Conservation (phyloP, 305 asterid species). For the Solanum chacoense region DNA sequence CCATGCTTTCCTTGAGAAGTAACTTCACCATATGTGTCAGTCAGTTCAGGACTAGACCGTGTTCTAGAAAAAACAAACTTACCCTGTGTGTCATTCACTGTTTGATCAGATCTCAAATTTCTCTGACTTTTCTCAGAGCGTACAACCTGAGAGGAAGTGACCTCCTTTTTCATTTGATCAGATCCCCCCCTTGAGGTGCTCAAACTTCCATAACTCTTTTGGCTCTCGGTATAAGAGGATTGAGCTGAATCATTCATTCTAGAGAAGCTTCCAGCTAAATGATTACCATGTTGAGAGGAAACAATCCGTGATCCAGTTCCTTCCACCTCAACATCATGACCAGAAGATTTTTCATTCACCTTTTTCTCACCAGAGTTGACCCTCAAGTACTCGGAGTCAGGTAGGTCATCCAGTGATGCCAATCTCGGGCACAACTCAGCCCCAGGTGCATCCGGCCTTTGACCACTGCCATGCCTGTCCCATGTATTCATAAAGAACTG, state of each 20-base stretch:
- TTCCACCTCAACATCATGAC: conserved; percentile 11
- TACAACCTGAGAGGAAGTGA: conserved; percentile 26
- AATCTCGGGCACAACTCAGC: conserved; percentile 26
- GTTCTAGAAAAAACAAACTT: conserved; percentile 73
- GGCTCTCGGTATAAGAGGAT: conserved; percentile 33
- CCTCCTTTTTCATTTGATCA: conserved; percentile 35
- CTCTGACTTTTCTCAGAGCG: conserved; percentile 38
- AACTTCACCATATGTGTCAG: conserved; percentile 48
- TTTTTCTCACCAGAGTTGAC: conserved; percentile 23
- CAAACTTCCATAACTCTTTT: conserved; percentile 31
- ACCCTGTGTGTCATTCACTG: conserved; percentile 48
- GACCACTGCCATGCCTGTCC: conserved; percentile 80
- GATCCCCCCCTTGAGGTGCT: conserved; percentile 27
- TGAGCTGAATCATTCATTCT: conserved; percentile 19
- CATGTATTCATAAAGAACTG: conserved; percentile 83
- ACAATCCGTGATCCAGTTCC: conserved; percentile 19
- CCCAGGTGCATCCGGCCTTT: conserved; percentile 72
- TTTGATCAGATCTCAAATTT: conserved; percentile 46
- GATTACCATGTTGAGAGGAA: conserved; percentile 33
- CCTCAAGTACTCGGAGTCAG: conserved; percentile 28
- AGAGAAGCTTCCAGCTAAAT: conserved; percentile 26
- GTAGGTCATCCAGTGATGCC: conserved; percentile 28
- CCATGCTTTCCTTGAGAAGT: conserved; percentile 11
- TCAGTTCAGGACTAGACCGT: conserved; percentile 87
- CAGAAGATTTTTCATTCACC: conserved; percentile 15